A percentile compares a stretch with the other conserved stretches of the same genome.
Evolutionary conservation across 2,329 filamentous ascomycete genomes (phyloP).

Genomic region (Apiospora marii): DNA sequence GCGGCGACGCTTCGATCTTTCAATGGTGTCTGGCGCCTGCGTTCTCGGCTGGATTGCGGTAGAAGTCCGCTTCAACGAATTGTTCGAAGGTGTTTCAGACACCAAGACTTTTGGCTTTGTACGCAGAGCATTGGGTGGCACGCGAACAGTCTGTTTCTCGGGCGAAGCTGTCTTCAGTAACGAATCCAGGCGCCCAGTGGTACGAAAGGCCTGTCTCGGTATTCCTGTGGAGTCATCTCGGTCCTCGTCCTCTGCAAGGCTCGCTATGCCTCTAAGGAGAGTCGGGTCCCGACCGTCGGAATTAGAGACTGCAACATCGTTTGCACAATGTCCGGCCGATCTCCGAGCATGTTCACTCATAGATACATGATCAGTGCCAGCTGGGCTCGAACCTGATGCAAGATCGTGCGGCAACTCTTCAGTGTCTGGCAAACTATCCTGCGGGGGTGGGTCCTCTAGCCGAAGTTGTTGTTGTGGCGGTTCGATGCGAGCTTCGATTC

Average conservation of each 20-base stretch:
- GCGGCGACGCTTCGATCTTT: constrained; percentile 22
- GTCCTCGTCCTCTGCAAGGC: constrained; percentile 38
- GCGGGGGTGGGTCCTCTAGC: neutral
- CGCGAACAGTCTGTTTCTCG: constrained; percentile 27
- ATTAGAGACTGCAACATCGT: neutral
- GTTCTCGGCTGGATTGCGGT: constrained; percentile 23
- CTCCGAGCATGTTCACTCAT: neutral
- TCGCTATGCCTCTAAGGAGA: constrained; percentile 31
- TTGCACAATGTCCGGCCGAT: neutral
- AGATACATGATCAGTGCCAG: neutral
- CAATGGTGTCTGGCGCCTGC: neutral
- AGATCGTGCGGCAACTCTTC: neutral
- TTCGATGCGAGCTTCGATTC: constrained; percentile 38
- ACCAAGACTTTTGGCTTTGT: neutral
- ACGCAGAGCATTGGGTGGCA: neutral
- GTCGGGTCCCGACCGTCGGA: constrained; percentile 4
- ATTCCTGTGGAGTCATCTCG: constrained; percentile 25
- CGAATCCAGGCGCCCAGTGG: constrained; percentile 30
- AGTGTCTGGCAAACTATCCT: neutral
- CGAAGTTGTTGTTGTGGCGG: neutral
- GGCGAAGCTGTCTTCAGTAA: constrained; percentile 36
- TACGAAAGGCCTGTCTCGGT: constrained; percentile 21
- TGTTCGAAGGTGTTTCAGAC: neutral
- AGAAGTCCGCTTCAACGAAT: neutral
- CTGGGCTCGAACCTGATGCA: neutral